Evolutionary conservation across 768 basidiomycete genomes (phyloP).

Genomic region (Mycena galopus): DNA sequence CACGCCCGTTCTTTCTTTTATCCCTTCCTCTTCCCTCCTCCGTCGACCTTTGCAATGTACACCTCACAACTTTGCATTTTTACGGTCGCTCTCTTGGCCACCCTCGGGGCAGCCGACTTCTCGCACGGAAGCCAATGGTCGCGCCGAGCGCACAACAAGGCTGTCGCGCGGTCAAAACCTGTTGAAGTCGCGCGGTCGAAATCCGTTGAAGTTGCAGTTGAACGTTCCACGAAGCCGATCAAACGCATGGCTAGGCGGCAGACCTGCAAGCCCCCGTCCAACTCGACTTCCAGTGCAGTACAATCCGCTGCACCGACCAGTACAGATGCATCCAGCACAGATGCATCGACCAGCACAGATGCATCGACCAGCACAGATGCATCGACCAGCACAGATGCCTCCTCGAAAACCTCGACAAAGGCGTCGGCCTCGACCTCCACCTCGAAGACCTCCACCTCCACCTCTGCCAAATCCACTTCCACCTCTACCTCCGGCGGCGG

Average conservation of each 20-base stretch:
- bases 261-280: conserved; percentile 30
- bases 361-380: conserved; percentile 7
- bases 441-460: conserved; percentile 30
- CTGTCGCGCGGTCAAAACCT: conserved; percentile 20
- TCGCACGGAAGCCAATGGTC: conserved; percentile 28
- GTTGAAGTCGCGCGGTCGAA: conserved; percentile 16
- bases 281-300: conserved; percentile 23
- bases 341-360: not conserved
- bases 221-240: conserved; percentile 8
- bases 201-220: conserved; percentile 7
- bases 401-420: conserved; percentile 40
- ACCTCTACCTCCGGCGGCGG: conserved; percentile 30
- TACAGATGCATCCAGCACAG: not conserved
- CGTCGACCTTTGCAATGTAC: conserved; percentile 40
- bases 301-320: conserved; percentile 32
- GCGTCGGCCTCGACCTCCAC: conserved; percentile 36
- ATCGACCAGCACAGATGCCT: not conserved
- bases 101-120: conserved; percentile 37
- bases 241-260: conserved; percentile 7
- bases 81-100: conserved; percentile 40
- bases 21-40: conserved; percentile 25
- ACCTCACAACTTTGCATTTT: conserved; percentile 42
- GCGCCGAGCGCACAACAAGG: conserved; percentile 33
- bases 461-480: conserved; percentile 33
- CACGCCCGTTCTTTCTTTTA: conserved; percentile 10